Evolutionary conservation across 202 grass and related monocot species (phyloP), one percentile per base, ranked within the genome.

Genomic region (Eragrostis tef): DNA sequence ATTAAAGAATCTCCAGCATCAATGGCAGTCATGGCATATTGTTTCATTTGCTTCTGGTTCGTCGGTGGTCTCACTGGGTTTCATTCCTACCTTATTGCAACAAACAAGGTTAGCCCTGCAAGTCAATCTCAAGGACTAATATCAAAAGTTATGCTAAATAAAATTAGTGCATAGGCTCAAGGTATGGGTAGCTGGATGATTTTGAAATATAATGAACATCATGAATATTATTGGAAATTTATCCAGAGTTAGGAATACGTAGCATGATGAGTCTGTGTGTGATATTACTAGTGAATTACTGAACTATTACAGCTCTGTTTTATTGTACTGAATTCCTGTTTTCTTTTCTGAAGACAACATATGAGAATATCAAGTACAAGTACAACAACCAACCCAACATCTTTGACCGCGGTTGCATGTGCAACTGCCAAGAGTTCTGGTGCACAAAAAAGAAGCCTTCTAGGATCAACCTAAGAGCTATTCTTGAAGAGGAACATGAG

Each of bases 1-100:
- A 83, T 94, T 66, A 89, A 94, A 90, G 53, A 82, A 64, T 92
- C 92, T 81, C 94, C 94, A 64, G 92, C 88, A 31, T 91, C 92
- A 69, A 79, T 94, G 57, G 81, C 80, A 67, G 71, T 97, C 6
- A 97, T 97, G 86, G 77, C 83, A 84, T 97, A 94, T 64, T 94
- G 89, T 88, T 94, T 97, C 70, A n/a, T 94, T 79, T 90, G 81
- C 74, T 91, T 94, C 71, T 97, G 92, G 83, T 93, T 97, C 46
- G 89, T 97, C 2, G 94, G 94, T 57, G 89, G 83, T 85, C 91
- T 94, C 73, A 97, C 94, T 67, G 85, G 87, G 34, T 94, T 93
- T 45, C 92, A 97, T 86, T 85, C 91, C 25, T 94, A 97, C 56
- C 94, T 97, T 59, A 92, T 97, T 60, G 78, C 73, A 21, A 91